Evolutionary conservation across 257 asterid species (phyloP), one percentile per base, ranked within the genome.

Genomic region (Leptodermis oblonga): DNA sequence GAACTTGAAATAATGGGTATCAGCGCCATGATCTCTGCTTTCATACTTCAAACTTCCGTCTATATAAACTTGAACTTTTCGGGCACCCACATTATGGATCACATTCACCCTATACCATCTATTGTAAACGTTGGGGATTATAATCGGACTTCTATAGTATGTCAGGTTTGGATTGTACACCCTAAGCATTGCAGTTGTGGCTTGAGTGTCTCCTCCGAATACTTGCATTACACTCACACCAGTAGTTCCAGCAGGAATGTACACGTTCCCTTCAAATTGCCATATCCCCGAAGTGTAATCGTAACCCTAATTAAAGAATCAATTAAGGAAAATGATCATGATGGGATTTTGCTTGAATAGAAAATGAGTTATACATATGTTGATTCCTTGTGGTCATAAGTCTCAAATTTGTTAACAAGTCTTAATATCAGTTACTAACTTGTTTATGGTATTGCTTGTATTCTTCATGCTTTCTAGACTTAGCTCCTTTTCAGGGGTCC

Each of bases 191-290:
- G 75, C 70, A 14, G 86, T 74, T 22, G 86, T 82, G 34, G 80
- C 55, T 15, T 67, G 63, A 25, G 74, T 63, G 8, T 54, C 10
- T 18, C 66, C 79, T 59, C 84, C 80, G 10, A 82, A 79, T 1
- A 79, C 74, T 70, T 79, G 86, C 86, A 82, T 82, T 33, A 77
- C 43, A 11, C 78, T 41, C 15, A 77, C 85, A 8, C 82, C 81
- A 4, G 77, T 59, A 1, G 83, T 72, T 34, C 81, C 85, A 54
- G 77, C 15, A 4, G 78, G 83, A 6, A 79, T 62, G 65, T 77
- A 77, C 4, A 71, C 54, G 14, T 72, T 46, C 18, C 73, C 87
- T 49, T 77, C 83, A 65, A 82, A 80, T 70, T 77, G 81, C 84
- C 85, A 77, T 3, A 79, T 73, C 0, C 82, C 84, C 0, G 79